Conservation (phyloP, 148 eudicot genomes). For the Beta vulgaris region DNA sequence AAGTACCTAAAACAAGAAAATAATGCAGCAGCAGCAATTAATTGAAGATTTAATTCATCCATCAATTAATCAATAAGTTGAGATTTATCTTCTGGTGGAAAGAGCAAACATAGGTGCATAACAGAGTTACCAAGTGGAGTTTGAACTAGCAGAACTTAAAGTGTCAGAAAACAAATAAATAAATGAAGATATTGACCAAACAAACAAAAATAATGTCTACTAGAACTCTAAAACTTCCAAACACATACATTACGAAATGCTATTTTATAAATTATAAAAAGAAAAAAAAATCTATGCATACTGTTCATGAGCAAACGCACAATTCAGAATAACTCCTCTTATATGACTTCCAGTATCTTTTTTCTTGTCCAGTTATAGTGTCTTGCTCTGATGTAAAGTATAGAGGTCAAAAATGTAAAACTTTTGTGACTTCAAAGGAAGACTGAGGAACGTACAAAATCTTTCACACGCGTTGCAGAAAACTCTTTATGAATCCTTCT, state of each 20-base stretch:
- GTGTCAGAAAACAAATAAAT: neutral
- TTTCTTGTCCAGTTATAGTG: neutral
- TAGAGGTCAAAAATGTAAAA: neutral
- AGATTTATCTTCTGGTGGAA: neutral
- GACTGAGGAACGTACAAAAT: slow-evolving; percentile 4
- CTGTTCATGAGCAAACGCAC: slow-evolving; percentile 1
- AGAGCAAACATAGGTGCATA: neutral
- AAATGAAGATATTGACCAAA: neutral
- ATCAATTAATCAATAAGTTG: neutral
- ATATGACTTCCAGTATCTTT: neutral
- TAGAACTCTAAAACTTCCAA: neutral
- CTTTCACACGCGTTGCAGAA: neutral
- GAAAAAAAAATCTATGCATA: neutral
- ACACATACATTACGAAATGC: too few relatives aligned
- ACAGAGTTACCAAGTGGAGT: neutral
- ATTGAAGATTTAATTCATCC: neutral
- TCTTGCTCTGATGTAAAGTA: slow-evolving; percentile 2
- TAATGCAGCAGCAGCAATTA: neutral
- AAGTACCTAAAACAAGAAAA: neutral
- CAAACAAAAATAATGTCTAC: neutral
- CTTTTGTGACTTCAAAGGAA: slow-evolving; percentile 5
- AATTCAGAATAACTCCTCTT: neutral
- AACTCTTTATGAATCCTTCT: slow-evolving; percentile 37
- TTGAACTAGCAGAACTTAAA: neutral
- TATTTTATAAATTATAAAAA: too few relatives aligned